These are phyloP conservation scores for Xylaria grammica DNA, from an alignment of 495 filamentous ascomycete species.

Conservation along the genomic window DNA sequence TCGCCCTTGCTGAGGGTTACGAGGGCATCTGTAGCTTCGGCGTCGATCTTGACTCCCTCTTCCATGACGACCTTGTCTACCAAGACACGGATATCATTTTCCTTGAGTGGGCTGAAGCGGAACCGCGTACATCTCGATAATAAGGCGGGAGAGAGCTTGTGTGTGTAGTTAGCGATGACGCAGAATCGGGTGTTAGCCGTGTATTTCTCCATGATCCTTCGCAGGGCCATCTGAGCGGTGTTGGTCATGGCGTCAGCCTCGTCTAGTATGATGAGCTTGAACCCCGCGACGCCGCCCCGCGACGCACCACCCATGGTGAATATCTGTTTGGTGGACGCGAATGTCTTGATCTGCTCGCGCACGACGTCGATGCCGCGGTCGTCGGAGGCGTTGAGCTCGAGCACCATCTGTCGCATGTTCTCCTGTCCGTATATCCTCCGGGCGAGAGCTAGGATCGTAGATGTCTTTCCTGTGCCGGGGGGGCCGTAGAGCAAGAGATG, in stretches of 20 bases:
- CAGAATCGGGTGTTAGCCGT: conserved; percentile 98
- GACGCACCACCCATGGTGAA: conserved; percentile 49
- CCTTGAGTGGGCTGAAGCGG: conserved; percentile 91
- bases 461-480: conserved; percentile 96
- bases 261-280: conserved; percentile 96
- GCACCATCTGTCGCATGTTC: conserved; percentile 97
- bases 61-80: conserved; percentile 91
- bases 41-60: conserved; percentile 81
- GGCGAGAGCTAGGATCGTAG: conserved; percentile 88
- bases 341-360: conserved; percentile 98
- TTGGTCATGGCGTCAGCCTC: conserved; percentile 99
- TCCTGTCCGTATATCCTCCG: conserved; percentile 88
- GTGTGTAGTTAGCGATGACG: conserved; percentile 98
- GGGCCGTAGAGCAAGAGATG: conserved; percentile 98
- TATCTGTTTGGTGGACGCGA: conserved; percentile 77
- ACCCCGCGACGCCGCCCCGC: conserved; percentile 63
- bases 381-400: conserved; percentile 96
- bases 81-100: conserved; percentile 76
- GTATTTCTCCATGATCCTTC: conserved; percentile 99
- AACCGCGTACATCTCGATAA: conserved; percentile 94
- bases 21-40: conserved; percentile 77
- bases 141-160: conserved; percentile 95
- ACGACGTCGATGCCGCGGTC: conserved; percentile 99
- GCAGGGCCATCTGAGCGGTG: conserved; percentile 94
- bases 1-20: conserved; percentile 91